Evolutionary conservation across 192 early-diverging fungal genomes (phyloP).

Genomic region (Umbelopsis sp.): DNA sequence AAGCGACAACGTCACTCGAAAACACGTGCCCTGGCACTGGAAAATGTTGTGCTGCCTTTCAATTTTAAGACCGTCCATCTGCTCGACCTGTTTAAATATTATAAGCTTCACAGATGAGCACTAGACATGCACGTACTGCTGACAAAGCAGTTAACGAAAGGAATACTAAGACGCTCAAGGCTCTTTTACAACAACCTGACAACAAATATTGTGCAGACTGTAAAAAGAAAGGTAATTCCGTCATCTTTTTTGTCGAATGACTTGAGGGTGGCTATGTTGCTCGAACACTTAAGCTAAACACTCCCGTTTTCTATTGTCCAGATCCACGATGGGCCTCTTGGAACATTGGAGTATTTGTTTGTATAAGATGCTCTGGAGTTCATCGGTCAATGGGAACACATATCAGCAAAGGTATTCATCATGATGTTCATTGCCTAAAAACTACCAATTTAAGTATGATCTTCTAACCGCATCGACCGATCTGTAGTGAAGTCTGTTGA

Average conservation of each 20-base stretch:
- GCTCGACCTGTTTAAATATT: background rate
- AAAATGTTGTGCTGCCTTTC: background rate
- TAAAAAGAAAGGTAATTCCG: conserved; percentile 66
- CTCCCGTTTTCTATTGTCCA: background rate
- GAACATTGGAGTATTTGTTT: conserved; percentile 66
- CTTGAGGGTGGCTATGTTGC: background rate
- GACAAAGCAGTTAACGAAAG: conserved; percentile 76
- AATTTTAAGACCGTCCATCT: background rate
- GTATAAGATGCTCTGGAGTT: conserved; percentile 69
- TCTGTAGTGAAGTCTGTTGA: conserved; percentile 80
- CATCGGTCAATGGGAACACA: conserved; percentile 86
- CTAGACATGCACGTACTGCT: conserved; percentile 63
- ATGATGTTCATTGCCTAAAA: background rate
- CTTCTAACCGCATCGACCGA: background rate
- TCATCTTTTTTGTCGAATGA: background rate
- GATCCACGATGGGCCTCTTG: conserved; percentile 76
- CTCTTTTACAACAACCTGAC: conserved; percentile 66
- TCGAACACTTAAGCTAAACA: background rate
- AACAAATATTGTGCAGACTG: conserved; percentile 85
- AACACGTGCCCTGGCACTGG: background rate
- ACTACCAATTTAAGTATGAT: background rate
- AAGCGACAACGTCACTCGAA: conserved; percentile 9
- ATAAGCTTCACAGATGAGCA: conserved; percentile 49
- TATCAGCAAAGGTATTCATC: conserved; percentile 72
- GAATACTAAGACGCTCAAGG: conserved; percentile 69